Percentiles rank a stretch among this genome's conserved stretches.
These are phyloP conservation scores for Sporothrix globosa DNA, from an alignment of 2,329 filamentous ascomycete species.

Conservation along the genomic window DNA sequence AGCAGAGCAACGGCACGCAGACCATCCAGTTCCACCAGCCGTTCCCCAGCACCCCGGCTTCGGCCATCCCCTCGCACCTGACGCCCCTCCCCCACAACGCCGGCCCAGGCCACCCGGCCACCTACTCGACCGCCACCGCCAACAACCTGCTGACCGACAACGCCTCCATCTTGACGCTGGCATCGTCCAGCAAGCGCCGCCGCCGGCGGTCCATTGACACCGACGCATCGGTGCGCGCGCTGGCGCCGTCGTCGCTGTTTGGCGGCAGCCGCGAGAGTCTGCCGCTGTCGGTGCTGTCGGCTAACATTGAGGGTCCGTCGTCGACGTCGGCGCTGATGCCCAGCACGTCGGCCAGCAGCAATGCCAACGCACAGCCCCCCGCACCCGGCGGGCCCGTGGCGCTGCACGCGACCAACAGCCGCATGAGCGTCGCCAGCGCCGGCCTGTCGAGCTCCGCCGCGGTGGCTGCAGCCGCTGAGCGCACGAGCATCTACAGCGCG, in stretches of 20 bases:
- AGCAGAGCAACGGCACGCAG: conserved; percentile 45
- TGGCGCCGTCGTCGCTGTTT: conserved; percentile 82
- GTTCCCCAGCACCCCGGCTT: conserved; percentile 67
- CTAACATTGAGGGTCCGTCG: conserved; percentile 61
- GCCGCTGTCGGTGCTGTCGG: conserved; percentile 75
- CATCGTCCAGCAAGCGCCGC: conserved; percentile 77
- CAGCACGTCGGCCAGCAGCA: conserved; percentile 59
- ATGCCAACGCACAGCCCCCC: conserved; percentile 45
- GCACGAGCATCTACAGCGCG: conserved; percentile 80
- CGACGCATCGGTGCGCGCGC: conserved; percentile 79
- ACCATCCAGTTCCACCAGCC: conserved; percentile 67
- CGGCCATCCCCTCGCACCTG: conserved; percentile 72
- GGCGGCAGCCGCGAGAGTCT: conserved; percentile 80
- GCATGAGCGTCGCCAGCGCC: conserved; percentile 38
- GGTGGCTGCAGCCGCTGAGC: conserved; percentile 53
- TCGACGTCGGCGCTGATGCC: conserved; percentile 43
- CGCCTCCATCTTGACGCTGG: conserved; percentile 81
- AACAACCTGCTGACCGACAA: conserved; percentile 84
- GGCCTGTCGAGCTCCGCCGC: conserved; percentile 3
- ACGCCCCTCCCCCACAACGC: conserved; percentile 49
- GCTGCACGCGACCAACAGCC: conserved; percentile 55
- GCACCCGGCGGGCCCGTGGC: conserved; percentile 42
- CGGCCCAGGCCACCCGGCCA: conserved; percentile 61
- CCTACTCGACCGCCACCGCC: conserved; percentile 76
- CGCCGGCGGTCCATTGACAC: conserved; percentile 81